Conservation (phyloP, 257 asterid genomes). For the Solanum habrochaites region DNA sequence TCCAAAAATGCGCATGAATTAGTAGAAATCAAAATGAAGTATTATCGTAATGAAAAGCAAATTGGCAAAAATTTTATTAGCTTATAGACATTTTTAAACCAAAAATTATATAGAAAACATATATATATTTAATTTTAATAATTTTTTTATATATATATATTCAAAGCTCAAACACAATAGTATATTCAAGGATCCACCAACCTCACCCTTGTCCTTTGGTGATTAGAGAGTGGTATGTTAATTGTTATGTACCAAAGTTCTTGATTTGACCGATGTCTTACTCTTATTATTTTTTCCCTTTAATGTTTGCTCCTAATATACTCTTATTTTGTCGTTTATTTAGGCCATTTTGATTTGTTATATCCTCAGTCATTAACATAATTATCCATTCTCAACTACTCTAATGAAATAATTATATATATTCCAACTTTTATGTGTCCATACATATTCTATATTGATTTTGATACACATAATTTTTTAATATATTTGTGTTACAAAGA, state of each 20-base stretch:
- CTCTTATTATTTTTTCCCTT: neutral
- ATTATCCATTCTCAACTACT: neutral
- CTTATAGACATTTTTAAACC: neutral
- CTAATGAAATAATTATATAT: neutral
- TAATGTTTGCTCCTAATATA: neutral
- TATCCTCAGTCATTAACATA: neutral
- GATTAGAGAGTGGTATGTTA: neutral
- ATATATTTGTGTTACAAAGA: neutral
- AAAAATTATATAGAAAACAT: neutral
- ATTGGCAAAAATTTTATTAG: fast-evolving
- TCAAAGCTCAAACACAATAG: neutral
- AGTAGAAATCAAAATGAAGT: neutral
- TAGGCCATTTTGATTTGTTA: neutral
- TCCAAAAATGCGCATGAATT: neutral
- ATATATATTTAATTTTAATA: too few relatives aligned
- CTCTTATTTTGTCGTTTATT: neutral
- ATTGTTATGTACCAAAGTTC: neutral
- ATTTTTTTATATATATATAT: neutral
- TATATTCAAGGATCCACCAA: neutral
- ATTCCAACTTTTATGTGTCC: neutral
- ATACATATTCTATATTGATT: neutral
- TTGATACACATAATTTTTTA: neutral
- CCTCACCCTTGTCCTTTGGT: neutral
- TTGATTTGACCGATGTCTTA: neutral
- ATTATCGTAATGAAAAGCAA: neutral